Conservation (phyloP, 2,329 filamentous ascomycete species). For the Aureobasidium sp. region DNA sequence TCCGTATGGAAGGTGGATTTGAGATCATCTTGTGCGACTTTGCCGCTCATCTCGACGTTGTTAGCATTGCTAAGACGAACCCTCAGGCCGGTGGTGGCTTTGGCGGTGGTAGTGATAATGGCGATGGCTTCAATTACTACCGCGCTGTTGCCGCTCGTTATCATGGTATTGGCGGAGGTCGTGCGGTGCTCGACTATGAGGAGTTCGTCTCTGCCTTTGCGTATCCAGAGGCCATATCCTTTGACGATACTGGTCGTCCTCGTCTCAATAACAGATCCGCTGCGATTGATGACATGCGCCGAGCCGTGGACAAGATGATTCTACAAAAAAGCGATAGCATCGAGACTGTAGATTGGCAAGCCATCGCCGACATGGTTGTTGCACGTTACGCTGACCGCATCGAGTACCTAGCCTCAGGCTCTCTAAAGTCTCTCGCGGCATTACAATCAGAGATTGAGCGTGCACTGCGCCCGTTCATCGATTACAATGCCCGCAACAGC, state of each 20-base stretch:
- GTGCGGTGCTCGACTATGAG: constrained; percentile 41
- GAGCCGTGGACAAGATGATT: constrained; percentile 39
- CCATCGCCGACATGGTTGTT: constrained; percentile 56
- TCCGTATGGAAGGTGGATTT: constrained; percentile 63
- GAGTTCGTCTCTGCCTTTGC: constrained; percentile 41
- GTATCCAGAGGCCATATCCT: constrained; percentile 29
- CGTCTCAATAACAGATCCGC: constrained; percentile 30
- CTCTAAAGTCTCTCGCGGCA: constrained; percentile 15
- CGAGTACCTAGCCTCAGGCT: constrained; percentile 24
- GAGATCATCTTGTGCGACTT: constrained; percentile 64
- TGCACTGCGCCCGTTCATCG: constrained; percentile 31
- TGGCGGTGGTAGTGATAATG: constrained; percentile 14
- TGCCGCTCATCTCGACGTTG: constrained; percentile 29
- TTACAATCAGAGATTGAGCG: constrained; percentile 22
- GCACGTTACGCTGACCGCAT: constrained; percentile 53
- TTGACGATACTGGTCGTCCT: constrained; percentile 26
- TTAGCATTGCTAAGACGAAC: constrained; percentile 24
- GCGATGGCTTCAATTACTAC: constrained; percentile 25
- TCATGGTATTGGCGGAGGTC: constrained; percentile 34
- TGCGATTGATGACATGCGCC: constrained; percentile 30
- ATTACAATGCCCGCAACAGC: constrained; percentile 28
- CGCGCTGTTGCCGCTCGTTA: constrained; percentile 35
- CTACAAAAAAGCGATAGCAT: constrained; percentile 19
- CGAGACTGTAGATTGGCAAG: constrained; percentile 53
- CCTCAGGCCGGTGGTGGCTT: neutral